Evolutionary conservation across 1,139 yeast species (phyloP), one percentile per base, ranked within the genome.

Genomic region (Saccharomyces hybrid): DNA sequence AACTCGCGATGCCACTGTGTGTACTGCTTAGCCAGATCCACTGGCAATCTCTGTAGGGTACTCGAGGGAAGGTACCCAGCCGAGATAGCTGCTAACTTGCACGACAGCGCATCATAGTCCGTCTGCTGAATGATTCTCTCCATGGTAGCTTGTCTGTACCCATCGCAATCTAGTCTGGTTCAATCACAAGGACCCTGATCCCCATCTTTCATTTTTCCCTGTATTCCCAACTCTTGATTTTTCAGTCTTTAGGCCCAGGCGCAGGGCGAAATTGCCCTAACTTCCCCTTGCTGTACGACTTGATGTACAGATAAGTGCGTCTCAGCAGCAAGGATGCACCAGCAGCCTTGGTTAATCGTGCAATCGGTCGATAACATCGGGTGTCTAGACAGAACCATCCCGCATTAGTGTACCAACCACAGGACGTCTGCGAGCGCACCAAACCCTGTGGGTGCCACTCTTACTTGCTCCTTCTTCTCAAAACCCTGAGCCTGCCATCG

Each of bases 81-180:
- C 2, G 66, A 55, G 53, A 78, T 77, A 4, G 95, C 86, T 42
- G 85, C 78, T 58, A 75, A 71, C 51, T 95, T 80, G 59, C 95
- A 84, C 26, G 90, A 78, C 19, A 91, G 71, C 0, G 98, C 98
- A 71, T 91, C 97, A 52, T 81, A 75, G 65, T 91, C 98, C 0
- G 99, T 91, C 46, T 64, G 64, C 52, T 66, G 70, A 6, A 69
- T 60, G 11, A 61, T 59, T 14, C 60, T 55, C 26, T 66, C 64
- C 69, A 65, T 66, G 2, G 16, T 16, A 24, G 14, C 21, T 26
- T n/a, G 19, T 24, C 7, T 27, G 47, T 9, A 34, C 14, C 48
- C 8, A n/a, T 49, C n/a, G n/a, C 21, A 16, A 24, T 19, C 26
- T 3, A 27, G n/a, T 48, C 46, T 7, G 6, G 24, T 11, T 12